phyloP scores from a whole-genome alignment of 805 yeast genomes.

The Priceomyces medius region DNA sequence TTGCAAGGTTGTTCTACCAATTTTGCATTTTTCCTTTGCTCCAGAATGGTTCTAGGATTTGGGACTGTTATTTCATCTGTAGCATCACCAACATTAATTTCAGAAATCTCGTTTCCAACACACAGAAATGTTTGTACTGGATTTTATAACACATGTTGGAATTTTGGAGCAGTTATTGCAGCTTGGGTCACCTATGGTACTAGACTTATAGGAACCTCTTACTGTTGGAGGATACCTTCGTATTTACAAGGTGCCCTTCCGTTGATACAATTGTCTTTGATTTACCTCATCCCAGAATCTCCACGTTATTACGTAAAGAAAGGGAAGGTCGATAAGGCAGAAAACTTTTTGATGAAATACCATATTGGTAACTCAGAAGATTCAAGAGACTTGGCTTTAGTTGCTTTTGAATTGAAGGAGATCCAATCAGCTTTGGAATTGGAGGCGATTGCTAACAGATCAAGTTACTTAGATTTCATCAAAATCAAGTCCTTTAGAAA shows the following conservation, averaged over 20 bases:
- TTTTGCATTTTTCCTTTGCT: slow-evolving; percentile 40
- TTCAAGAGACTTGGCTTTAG: slow-evolving; percentile 24
- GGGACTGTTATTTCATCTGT: slow-evolving; percentile 43
- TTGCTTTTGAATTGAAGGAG: slow-evolving; percentile 40
- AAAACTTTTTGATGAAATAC: slow-evolving; percentile 34
- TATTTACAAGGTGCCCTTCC: slow-evolving; percentile 52
- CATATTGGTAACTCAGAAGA: slow-evolving; percentile 41
- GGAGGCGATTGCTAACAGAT: slow-evolving; percentile 32
- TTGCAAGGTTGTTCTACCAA: slow-evolving; percentile 37
- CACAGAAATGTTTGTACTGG: slow-evolving; percentile 43
- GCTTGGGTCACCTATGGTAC: slow-evolving; percentile 54
- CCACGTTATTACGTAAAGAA: slow-evolving; percentile 46
- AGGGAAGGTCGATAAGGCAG: slow-evolving; percentile 45
- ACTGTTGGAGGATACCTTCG: slow-evolving; percentile 58
- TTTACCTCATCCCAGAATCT: slow-evolving; percentile 48
- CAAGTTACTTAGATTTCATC: slow-evolving; percentile 39
- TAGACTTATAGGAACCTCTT: slow-evolving; percentile 24
- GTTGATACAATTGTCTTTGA: slow-evolving; percentile 32
- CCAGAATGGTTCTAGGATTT: slow-evolving; percentile 49
- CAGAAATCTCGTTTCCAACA: slow-evolving; percentile 52
- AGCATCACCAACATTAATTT: slow-evolving; percentile 47
- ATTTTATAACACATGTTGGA: slow-evolving; percentile 53
- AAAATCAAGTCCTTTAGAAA: slow-evolving; percentile 39
- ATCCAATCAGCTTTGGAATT: slow-evolving; percentile 39
- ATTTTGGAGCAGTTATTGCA: slow-evolving; percentile 51